Conservation (phyloP, 2,329 filamentous ascomycete genomes). For the Neocatenulostroma microsporum region DNA sequence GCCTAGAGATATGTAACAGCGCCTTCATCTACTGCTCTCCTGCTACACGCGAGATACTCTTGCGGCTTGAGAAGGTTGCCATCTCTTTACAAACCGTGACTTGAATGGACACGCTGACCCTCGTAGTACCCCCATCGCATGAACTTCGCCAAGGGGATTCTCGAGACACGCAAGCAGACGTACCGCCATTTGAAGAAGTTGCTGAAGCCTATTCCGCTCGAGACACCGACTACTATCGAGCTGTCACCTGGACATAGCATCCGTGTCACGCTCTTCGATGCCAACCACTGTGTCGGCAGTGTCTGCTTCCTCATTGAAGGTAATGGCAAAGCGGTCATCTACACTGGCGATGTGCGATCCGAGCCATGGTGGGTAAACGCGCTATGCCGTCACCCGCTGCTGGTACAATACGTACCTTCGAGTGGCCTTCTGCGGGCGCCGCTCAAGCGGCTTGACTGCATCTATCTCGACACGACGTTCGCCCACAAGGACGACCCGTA, state of each 20-base stretch:
- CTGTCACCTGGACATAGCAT: conserved; percentile 61
- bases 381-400: conserved; percentile 59
- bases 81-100: no score
- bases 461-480: conserved; percentile 88
- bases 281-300: conserved; percentile 72
- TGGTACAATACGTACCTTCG: conserved; percentile 57
- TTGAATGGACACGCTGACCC: no score
- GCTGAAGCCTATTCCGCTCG: conserved; percentile 71
- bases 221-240: conserved; percentile 70
- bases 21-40: conserved; percentile 88
- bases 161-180: conserved; percentile 65
- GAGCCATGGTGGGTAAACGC: conserved; percentile 80
- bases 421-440: conserved; percentile 40
- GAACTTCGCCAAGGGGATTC: conserved; percentile 68
- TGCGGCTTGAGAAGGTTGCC: conserved; percentile 75
- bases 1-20: conserved; percentile 66
- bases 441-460: conserved; percentile 61
- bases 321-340: conserved; percentile 63
- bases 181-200: conserved; percentile 69
- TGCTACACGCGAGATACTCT: conserved; percentile 68
- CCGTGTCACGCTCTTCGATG: conserved; percentile 76
- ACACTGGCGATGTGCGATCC: conserved; percentile 81
- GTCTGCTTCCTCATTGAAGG: conserved; percentile 90
- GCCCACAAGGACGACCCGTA: conserved; percentile 43
- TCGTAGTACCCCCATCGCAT: conserved; percentile 69